phyloP scores from a whole-genome alignment of 306 rosid species.

The Ormosia emarginata region DNA sequence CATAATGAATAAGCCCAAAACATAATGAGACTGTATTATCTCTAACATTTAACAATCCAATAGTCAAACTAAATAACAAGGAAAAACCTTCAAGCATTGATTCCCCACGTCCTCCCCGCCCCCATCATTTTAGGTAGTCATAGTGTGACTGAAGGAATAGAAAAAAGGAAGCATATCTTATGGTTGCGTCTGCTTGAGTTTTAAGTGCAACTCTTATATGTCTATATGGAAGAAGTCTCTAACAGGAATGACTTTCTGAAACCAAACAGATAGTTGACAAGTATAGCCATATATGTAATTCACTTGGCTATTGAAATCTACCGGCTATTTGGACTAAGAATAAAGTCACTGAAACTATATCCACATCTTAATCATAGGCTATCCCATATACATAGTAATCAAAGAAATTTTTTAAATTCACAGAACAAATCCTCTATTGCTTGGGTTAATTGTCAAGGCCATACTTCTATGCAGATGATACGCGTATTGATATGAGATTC shows the following conservation, averaged over 20 bases:
- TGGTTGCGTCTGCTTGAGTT: neutral
- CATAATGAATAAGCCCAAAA: too few relatives aligned
- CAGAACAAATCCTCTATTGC: neutral
- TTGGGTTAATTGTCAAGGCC: neutral
- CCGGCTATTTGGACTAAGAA: constrained; percentile 7
- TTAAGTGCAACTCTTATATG: neutral
- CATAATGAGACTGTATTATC: too few relatives aligned
- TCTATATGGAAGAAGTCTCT: neutral
- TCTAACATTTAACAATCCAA: constrained; percentile 20
- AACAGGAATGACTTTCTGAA: neutral
- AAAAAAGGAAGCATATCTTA: neutral
- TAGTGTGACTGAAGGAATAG: neutral
- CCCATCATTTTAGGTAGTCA: neutral
- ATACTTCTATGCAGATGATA: neutral
- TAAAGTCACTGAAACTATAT: neutral
- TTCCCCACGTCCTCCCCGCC: neutral
- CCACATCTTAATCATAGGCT: constrained; percentile 3
- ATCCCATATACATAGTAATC: neutral
- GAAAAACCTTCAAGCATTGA: neutral
- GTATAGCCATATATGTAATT: neutral
- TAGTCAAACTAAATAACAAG: neutral
- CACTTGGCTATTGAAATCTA: neutral
- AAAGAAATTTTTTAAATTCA: neutral
- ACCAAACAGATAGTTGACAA: neutral
- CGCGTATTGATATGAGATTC: neutral